A percentile compares a stretch with the other conserved stretches of the same genome.
phyloP scores from a whole-genome alignment of 2,329 filamentous ascomycete genomes.

The Fusarium illudens region DNA sequence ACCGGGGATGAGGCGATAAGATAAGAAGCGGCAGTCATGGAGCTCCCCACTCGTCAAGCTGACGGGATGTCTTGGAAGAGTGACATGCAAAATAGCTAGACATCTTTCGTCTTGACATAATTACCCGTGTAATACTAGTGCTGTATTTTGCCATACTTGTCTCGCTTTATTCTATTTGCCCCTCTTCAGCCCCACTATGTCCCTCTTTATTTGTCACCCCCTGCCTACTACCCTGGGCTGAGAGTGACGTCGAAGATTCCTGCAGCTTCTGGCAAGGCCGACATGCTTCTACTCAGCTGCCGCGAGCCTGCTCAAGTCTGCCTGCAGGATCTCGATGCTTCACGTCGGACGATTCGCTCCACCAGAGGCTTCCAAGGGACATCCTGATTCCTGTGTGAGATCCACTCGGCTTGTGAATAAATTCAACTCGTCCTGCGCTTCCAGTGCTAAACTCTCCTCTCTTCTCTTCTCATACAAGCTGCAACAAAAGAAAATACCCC shows the following conservation, averaged over 20 bases:
- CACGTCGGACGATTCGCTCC: constrained; percentile 27
- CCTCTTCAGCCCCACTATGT: background rate
- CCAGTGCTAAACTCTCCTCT: constrained; percentile 12
- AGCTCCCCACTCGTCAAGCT: background rate
- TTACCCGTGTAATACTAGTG: background rate
- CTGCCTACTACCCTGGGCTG: constrained; percentile 30
- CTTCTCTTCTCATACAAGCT: constrained; percentile 18
- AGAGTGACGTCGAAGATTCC: constrained; percentile 48
- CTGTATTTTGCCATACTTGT: background rate
- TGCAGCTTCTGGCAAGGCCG: constrained; percentile 46
- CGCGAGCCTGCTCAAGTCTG: constrained; percentile 38
- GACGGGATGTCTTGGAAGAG: background rate
- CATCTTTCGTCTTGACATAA: background rate
- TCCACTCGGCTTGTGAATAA: constrained; percentile 40
- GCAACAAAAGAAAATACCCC: constrained; percentile 17
- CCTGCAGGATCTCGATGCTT: constrained; percentile 38
- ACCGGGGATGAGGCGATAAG: constrained; percentile 31
- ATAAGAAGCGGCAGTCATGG: constrained; percentile 34
- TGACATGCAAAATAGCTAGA: background rate
- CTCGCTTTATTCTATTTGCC: background rate
- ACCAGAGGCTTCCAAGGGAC: constrained; percentile 20
- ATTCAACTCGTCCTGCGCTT: constrained; percentile 30
- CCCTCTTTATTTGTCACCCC: constrained; percentile 17
- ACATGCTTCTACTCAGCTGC: constrained; percentile 41
- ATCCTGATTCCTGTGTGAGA: constrained; percentile 27